Percentiles rank a stretch among this genome's conserved stretches.
Conservation (phyloP, 2,329 filamentous ascomycete genomes). For the Fusarium torulosum region DNA sequence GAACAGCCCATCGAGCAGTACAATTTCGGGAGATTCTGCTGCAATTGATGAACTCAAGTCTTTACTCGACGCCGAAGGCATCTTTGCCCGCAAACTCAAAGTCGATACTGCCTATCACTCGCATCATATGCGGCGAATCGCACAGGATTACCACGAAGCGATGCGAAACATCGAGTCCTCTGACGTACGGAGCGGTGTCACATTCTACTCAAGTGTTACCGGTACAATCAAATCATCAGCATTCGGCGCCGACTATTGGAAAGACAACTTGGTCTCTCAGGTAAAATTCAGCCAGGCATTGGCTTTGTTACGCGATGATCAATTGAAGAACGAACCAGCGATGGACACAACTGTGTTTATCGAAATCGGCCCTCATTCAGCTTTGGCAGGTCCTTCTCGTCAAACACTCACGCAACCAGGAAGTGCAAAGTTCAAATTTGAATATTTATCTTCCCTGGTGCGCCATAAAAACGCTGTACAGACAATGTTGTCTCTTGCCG, state of each 20-base stretch:
- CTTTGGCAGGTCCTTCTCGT: slow-evolving; percentile 1
- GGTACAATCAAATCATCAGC: neutral
- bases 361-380: slow-evolving; percentile 9
- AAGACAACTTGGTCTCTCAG: neutral
- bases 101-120: slow-evolving; percentile 18
- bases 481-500: neutral
- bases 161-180: neutral
- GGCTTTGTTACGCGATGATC: neutral
- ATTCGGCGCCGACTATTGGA: slow-evolving; percentile 4
- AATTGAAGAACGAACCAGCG: neutral
- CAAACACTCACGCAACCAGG: neutral
- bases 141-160: neutral
- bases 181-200: neutral
- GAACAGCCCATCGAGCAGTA: slow-evolving; percentile 6
- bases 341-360: slow-evolving; percentile 1
- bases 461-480: slow-evolving; percentile 1
- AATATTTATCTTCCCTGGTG: neutral
- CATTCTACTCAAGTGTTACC: slow-evolving; percentile 7
- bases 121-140: slow-evolving; percentile 5
- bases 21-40: slow-evolving; percentile 1
- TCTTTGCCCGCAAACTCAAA: slow-evolving; percentile 9
- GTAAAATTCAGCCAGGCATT: slow-evolving; percentile 15
- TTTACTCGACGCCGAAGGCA: neutral
- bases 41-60: slow-evolving; percentile 8
- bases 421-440: neutral